Percentiles rank a stretch among this genome's conserved stretches.
Evolutionary conservation across 2,329 filamentous ascomycete genomes (phyloP).

Genomic region (Mariannaea sp.): DNA sequence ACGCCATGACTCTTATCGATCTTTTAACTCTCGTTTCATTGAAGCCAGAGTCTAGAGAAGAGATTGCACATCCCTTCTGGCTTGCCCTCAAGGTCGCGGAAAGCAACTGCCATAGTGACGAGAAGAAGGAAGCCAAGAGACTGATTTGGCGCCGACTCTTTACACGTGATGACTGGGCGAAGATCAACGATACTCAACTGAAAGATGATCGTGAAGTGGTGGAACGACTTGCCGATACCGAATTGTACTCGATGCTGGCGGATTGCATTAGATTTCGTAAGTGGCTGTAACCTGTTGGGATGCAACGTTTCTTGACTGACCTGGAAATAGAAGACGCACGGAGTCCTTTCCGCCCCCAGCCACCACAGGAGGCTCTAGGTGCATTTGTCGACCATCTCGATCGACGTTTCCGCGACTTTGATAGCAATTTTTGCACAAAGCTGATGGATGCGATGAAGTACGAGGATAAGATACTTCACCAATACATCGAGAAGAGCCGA

Average conservation of each 20-base stretch:
- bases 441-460: constrained; percentile 72
- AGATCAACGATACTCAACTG: constrained; percentile 75
- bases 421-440: constrained; percentile 67
- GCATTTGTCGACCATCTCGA: constrained; percentile 67
- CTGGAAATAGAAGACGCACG: constrained; percentile 47
- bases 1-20: constrained; percentile 69
- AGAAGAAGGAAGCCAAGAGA: constrained; percentile 61
- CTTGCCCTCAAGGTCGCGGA: constrained; percentile 68
- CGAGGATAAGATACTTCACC: constrained; percentile 70
- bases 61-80: constrained; percentile 73
- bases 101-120: constrained; percentile 59
- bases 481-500: constrained; percentile 68
- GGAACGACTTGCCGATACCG: constrained; percentile 65
- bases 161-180: constrained; percentile 82
- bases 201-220: constrained; percentile 73
- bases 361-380: constrained; percentile 60
- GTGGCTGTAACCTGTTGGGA: constrained; percentile 32
- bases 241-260: constrained; percentile 69
- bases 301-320: constrained; percentile 36
- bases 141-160: constrained; percentile 88
- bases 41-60: constrained; percentile 53
- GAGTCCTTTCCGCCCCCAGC: constrained; percentile 51
- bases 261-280: constrained; percentile 69
- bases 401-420: constrained; percentile 62
- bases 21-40: constrained; percentile 74